These are phyloP conservation scores for Penicillium sp. DNA, from an alignment of 2,329 filamentous ascomycete genomes.

Conservation along the genomic window DNA sequence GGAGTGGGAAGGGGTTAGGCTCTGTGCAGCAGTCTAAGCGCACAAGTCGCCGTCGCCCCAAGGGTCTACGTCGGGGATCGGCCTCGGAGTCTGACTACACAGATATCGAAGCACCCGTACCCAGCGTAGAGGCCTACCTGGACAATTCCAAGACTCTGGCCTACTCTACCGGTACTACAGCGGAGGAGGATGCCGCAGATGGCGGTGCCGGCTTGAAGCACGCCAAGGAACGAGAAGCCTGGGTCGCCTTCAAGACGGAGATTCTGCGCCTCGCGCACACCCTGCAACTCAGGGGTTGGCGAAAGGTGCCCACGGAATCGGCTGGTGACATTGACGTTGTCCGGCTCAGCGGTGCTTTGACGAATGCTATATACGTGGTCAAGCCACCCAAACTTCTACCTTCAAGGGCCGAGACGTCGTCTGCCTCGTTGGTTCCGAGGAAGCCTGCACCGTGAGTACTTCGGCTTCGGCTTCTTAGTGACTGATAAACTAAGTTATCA, in stretches of 20 bases:
- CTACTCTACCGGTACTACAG: conserved; percentile 59
- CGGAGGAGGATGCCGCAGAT: conserved; percentile 44
- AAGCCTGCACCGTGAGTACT: conserved; percentile 54
- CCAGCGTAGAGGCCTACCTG: conserved; percentile 75
- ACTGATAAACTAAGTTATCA: no score
- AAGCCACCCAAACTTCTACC: conserved; percentile 66
- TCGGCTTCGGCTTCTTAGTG: background rate
- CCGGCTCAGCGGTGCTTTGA: conserved; percentile 76
- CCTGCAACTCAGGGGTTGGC: conserved; percentile 85
- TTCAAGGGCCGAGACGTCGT: conserved; percentile 40
- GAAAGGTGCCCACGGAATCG: conserved; percentile 62
- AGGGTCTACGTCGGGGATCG: conserved; percentile 43
- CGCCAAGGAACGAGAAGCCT: conserved; percentile 70
- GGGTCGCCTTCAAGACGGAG: conserved; percentile 86
- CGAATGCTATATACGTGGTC: conserved; percentile 95
- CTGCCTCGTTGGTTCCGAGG: conserved; percentile 38
- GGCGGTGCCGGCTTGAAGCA: conserved; percentile 48
- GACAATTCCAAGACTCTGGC: conserved; percentile 88
- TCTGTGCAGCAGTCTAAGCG: conserved; percentile 23
- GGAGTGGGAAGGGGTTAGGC: conserved; percentile 24
- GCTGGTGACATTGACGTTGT: conserved; percentile 46
- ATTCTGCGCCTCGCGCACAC: conserved; percentile 88
- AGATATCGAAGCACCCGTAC: conserved; percentile 79
- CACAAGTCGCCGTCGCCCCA: conserved; percentile 35
- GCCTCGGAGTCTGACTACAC: conserved; percentile 83